Base-by-base conservation (phyloP, 805 yeast species). In the Lipomyces starkeyi region DNA sequence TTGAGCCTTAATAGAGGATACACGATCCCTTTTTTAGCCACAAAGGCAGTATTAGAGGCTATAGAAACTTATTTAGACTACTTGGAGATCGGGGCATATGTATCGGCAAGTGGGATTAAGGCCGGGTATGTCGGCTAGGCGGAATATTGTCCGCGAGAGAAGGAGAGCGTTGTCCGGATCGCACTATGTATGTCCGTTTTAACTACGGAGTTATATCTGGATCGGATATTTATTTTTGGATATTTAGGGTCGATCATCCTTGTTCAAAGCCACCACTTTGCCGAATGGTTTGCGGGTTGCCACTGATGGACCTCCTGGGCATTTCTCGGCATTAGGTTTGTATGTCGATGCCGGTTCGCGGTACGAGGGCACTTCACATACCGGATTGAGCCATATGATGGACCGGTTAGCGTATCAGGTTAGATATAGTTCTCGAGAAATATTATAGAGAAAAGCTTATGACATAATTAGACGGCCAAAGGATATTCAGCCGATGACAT, bases 291-390 rank as follows among this genome's bases (percentile, higher is more conserved):
- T 93, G 49, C 83, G 89, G 71, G 89, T 94, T 5, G 93, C 92
- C 11, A 90, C 97, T 2, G 95, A 92, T 68, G 87, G 91, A 57
- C 85, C 90, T 0, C 95, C 97, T 1, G 93, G 97, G 53, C 97
- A 93, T 78, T 95, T 95, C 77, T 85, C 94, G 66, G 97, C 97
- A 0, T 79, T 93, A 58, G 98, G 98, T 0, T 84, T 94, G 58
- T 95, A 91, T 75, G 84, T 95, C 4, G 89, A 91, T 75, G 97
- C 97, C 1, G 99, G 99, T 0, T 89, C 97, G 1, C 84, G 98
- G 61, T 92, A 83, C 76, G 98, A 95, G 78, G 81, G 83, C 37
- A 82, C 80, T 1, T 74, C 76, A 35, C 74, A 87, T 63, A 84
- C 87, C 49, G 99, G 99, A 0, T 82, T 89, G 59, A 88, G 96